These are phyloP conservation scores for Cladosporium sp. DNA, from an alignment of 2,329 filamentous ascomycete genomes.

Conservation along the genomic window DNA sequence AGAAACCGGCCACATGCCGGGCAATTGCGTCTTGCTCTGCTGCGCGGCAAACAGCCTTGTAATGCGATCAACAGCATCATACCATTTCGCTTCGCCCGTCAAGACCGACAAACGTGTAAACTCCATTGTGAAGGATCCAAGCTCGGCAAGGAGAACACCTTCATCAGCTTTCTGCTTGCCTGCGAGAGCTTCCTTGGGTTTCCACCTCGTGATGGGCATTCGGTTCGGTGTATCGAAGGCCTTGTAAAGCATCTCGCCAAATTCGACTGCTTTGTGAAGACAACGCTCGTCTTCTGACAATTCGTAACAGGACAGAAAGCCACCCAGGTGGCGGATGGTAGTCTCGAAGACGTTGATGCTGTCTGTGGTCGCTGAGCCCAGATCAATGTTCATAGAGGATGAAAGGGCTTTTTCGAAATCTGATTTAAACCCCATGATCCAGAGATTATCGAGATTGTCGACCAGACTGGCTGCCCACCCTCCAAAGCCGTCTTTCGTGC, in stretches of 20 bases:
- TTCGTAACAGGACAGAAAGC: conserved; percentile 34
- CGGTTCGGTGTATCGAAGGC: conserved; percentile 46
- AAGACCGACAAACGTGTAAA: conserved; percentile 45
- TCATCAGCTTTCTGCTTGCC: conserved; percentile 38
- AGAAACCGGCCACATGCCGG: conserved; percentile 46
- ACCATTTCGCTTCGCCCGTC: conserved; percentile 43
- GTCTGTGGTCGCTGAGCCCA: conserved; percentile 35
- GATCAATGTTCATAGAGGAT: conserved; percentile 42
- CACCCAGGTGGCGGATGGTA: conserved; percentile 41
- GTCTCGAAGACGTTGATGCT: conserved; percentile 48
- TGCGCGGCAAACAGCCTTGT: conserved; percentile 39
- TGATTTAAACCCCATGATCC: conserved; percentile 45
- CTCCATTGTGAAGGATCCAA: conserved; percentile 46
- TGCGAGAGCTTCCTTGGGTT: conserved; percentile 35
- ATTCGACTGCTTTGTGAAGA: conserved; percentile 34
- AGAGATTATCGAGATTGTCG: conserved; percentile 44
- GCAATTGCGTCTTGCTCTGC: conserved; percentile 40
- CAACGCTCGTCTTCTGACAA: conserved; percentile 32
- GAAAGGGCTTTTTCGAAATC: conserved; percentile 44
- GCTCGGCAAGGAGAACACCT: conserved; percentile 42
- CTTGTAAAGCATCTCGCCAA: conserved; percentile 42
- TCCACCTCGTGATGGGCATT: conserved; percentile 45
- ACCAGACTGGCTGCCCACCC: conserved; percentile 47
- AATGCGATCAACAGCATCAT: conserved; percentile 43
- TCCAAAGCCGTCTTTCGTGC: conserved; percentile 39